Evolutionary conservation across 306 rosid species (phyloP), one percentile per base, ranked within the genome.

Genomic region (Geum urbanum): DNA sequence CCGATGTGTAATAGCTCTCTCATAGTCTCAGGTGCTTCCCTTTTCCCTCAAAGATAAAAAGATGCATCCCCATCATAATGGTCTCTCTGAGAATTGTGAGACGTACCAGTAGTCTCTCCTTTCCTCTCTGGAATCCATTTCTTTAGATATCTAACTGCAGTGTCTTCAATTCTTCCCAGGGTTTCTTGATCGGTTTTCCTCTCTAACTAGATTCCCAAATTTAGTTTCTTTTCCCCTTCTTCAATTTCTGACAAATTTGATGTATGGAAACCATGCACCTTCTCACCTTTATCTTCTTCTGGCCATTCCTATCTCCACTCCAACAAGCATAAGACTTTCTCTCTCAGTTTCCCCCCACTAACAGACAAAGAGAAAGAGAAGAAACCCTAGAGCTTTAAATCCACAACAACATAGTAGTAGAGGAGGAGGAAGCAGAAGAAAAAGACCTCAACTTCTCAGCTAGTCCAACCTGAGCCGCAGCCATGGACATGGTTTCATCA

Each of bases 221-320:
- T 56, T 7, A 56, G n/a, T 52, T 49, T 24, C 9, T 16, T 37
- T 9, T 4, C 37, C 37, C 37, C 37, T 32, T 51, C 57, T 27
- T 61, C 5, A 44, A 41, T 37, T 2, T 70, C 80, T 65, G 76
- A 71, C 80, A 71, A 22, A 1, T 37, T 50, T 57, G 66, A 65
- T 66, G 16, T 24, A 66, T 71, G 73, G 74, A 56, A 75, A 47
- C 80, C 80, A 80, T 75, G 84, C 84, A 72, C 35, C 66, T 40
- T 71, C 80, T 52, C 48, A 59, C 76, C 47, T 52, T 76, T 70
- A 45, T 56, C 67, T 65, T 47, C 53, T 18, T 57, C 58, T 16
- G 69, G 46, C 67, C 22, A 41, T 14, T 58, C 13, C 46, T 70
- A n/a, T 44, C 60, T 37, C 60, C 61, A 67, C 65, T 60, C 14